Evolutionary conservation across 495 filamentous ascomycete genomes (phyloP).

Genomic region (Lepraria neglecta): DNA sequence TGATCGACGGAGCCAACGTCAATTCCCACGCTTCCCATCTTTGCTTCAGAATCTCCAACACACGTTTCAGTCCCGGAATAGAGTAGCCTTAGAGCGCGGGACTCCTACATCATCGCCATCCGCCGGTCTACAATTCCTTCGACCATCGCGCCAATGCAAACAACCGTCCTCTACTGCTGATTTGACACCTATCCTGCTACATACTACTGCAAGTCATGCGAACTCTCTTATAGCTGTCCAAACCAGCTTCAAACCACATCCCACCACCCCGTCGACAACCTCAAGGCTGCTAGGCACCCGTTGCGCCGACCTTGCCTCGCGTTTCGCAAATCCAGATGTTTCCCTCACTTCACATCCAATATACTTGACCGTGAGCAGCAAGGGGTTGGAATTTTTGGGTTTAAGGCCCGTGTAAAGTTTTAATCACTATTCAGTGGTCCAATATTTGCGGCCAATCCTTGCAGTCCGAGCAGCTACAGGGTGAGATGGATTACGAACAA

Average conservation of each 20-base stretch:
- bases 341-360: no score
- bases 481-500: slow-evolving; percentile 26
- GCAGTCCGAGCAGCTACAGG: background rate
- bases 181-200: slow-evolving; percentile 2
- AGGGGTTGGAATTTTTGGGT: no score
- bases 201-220: slow-evolving; percentile 17
- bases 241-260: background rate
- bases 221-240: slow-evolving; percentile 10
- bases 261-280: background rate
- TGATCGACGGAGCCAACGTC: slow-evolving; percentile 2
- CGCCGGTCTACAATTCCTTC: background rate
- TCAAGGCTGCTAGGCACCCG: slow-evolving; percentile 4
- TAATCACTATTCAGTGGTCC: no score
- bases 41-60: slow-evolving; percentile 9
- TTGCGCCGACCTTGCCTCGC: slow-evolving; percentile 16
- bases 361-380: no score
- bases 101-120: slow-evolving; percentile 14
- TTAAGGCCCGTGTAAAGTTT: no score
- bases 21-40: background rate
- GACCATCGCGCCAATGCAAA: background rate
- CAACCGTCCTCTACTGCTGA: background rate
- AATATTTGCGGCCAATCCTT: no score
- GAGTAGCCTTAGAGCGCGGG: slow-evolving; percentile 14
- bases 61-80: slow-evolving; percentile 17
- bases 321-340: no score